Evolutionary conservation across 441 rosid genomes (phyloP).

Genomic region (Rhodomyrtus psidioides): DNA sequence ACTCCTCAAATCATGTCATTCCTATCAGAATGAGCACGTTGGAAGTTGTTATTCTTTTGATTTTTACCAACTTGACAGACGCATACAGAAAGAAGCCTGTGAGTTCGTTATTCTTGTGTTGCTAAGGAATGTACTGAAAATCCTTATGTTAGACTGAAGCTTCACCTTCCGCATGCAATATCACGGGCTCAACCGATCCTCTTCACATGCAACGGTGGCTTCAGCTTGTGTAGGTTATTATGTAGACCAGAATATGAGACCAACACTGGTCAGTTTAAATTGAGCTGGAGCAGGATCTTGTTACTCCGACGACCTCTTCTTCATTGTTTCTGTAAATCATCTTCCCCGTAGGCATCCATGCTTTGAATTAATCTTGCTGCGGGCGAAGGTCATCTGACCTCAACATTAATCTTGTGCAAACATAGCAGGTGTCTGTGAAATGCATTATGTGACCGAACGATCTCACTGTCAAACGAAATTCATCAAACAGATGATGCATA

Average conservation of each 20-base stretch:
- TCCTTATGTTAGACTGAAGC: not conserved
- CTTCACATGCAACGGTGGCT: not conserved
- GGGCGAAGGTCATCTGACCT: not conserved
- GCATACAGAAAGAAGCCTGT: not conserved
- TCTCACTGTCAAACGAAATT: not conserved
- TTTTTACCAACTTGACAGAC: not conserved
- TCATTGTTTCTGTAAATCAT: not conserved
- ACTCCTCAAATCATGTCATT: not conserved
- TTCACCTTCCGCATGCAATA: not conserved
- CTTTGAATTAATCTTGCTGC: not conserved
- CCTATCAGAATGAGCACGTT: not conserved
- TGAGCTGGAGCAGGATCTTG: not conserved
- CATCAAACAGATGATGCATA: rapidly evolving
- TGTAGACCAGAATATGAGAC: not conserved
- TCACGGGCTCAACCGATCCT: not conserved
- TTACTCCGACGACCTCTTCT: not conserved
- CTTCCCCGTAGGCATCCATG: not conserved
- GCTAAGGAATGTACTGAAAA: not conserved
- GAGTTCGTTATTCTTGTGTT: not conserved
- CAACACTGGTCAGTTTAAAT: not conserved
- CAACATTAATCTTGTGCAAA: not conserved
- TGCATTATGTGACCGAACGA: not conserved
- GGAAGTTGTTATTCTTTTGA: not conserved
- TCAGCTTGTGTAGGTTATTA: not conserved
- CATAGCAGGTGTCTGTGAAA: not conserved